Conservation (phyloP, 345 rosid species). For the Eucalyptus leucophloia region DNA sequence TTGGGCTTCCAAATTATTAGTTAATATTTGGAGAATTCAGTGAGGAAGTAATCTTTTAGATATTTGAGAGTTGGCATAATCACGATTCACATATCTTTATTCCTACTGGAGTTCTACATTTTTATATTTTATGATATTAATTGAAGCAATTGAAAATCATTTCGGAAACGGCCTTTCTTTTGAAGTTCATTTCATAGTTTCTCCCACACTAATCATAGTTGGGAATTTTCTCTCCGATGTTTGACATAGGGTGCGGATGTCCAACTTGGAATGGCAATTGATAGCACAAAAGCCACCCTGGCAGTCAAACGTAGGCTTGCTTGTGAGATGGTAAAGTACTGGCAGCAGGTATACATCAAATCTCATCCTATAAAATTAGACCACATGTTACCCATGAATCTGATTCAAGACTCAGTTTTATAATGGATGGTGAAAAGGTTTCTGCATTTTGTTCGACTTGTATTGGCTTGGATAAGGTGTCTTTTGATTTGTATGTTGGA, state of each 20-base stretch:
- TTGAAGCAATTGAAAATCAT: not conserved
- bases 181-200: not conserved
- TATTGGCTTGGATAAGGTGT: not conserved
- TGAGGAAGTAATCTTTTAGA: not conserved
- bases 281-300: constrained; percentile 95
- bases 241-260: constrained; percentile 77
- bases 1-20: not conserved
- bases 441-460: not conserved
- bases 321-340: constrained; percentile 98
- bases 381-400: not conserved
- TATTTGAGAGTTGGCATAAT: not conserved
- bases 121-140: not conserved
- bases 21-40: not conserved
- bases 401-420: not conserved
- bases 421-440: not conserved
- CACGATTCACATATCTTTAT: not conserved
- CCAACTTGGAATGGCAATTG: constrained; percentile 99
- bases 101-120: not conserved
- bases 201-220: not conserved
- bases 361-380: not conserved
- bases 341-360: constrained; percentile 76
- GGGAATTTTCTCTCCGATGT: not conserved
- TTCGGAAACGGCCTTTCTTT: not conserved
- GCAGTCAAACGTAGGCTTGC: constrained; percentile 99
- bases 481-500: not conserved